Evolutionary conservation across 2,329 filamentous ascomycete species (phyloP), one percentile per base, ranked within the genome.

Genomic region (Aureobasidium sp.): DNA sequence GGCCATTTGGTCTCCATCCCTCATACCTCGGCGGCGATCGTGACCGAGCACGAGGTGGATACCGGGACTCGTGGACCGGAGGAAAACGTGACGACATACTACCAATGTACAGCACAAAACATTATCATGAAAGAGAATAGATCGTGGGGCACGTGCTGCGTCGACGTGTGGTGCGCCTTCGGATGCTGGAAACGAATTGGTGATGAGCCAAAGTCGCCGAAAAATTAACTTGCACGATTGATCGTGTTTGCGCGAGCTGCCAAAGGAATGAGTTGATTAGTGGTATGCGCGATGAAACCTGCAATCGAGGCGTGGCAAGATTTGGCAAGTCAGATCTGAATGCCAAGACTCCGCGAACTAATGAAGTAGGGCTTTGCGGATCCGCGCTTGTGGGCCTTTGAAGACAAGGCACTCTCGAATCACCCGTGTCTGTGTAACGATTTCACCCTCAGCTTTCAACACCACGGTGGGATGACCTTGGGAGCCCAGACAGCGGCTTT

Each of bases 1-100:
- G 78, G 2, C 80, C 83, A n/a, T 85, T 85, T 54, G 86, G 83
- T 60, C 89, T 83, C 63, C 87, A 82, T 70, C 92, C 88, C 64
- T 80, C 79, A 67, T 90, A 90, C 62, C 85, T 82, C 65, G 84
- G 84, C 53, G 86, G 85, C 27, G 86, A 90, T 65, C 88, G 85
- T 23, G 87, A 90, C 65, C 87, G 81, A 68, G 90, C 86, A 69
- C 86, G 79, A 60, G 75, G 70, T 55, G 70, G 71, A 62, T 72
- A 72, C 66, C 69, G 68, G 50, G 69, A 69, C 33, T 63, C 64
- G 53, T 63, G 57, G n/a, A 54, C 29, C 23, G 54, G 60, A 29
- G 62, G 61, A 46, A 63, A 65, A 23, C 64, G 62, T 58, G 57
- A 57, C 38, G 62, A 63, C 63, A 64, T 64, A 53, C 59, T 60